Evolutionary conservation across 345 rosid species (phyloP).

Genomic region (Pistacia integerrima): DNA sequence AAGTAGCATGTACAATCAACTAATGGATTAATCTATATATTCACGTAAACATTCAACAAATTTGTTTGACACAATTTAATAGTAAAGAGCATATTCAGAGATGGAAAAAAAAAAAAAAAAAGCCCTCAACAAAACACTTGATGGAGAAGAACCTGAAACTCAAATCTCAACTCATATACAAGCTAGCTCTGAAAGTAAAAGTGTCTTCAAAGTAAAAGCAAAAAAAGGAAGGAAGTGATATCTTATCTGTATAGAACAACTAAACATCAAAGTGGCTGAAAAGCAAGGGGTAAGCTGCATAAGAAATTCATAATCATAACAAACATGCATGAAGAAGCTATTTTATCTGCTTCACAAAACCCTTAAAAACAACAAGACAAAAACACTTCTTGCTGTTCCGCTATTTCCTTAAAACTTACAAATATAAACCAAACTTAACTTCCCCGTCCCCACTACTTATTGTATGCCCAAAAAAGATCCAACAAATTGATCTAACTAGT

Average conservation of each 20-base stretch:
- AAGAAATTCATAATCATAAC: neutral
- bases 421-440: too few species aligned
- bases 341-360: neutral
- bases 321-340: neutral
- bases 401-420: too few species aligned
- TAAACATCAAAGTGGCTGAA: too few species aligned
- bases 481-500: too few species aligned
- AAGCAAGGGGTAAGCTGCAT: neutral
- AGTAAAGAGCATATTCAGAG: neutral
- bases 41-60: too few species aligned
- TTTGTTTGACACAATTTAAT: too few species aligned
- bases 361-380: neutral
- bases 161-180: neutral
- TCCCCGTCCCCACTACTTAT: too few species aligned
- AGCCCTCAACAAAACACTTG: neutral
- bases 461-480: too few species aligned
- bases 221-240: neutral
- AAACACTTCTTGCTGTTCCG: neutral
- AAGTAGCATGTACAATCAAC: too few species aligned
- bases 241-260: too few species aligned
- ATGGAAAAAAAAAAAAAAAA: neutral
- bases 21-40: too few species aligned
- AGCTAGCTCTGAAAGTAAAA: neutral
- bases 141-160: neutral
- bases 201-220: neutral